phyloP scores from a whole-genome alignment of 805 yeast genomes.

The Saccharomyces kudriavzevii region DNA sequence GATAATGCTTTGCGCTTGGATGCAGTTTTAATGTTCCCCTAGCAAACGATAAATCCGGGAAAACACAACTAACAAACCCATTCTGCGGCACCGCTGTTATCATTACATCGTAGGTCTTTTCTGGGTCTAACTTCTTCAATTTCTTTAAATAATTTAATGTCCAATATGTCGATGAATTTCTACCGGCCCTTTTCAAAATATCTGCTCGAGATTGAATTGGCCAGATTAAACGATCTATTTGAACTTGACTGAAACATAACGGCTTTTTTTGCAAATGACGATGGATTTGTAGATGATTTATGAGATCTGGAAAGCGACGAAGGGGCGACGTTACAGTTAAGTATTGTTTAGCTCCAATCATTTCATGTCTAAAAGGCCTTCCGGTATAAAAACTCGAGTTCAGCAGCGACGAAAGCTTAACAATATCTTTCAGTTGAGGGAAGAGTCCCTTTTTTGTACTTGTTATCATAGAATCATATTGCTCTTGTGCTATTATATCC shows the following conservation, averaged over 20 bases:
- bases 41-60: constrained; percentile 26
- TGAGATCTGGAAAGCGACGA: constrained; percentile 70
- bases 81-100: constrained; percentile 37
- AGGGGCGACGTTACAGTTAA: constrained; percentile 83
- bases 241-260: constrained; percentile 27
- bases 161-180: constrained; percentile 32
- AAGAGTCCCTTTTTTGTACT: constrained; percentile 13
- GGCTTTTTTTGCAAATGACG: constrained; percentile 29
- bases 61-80: constrained; percentile 29
- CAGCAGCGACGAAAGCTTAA: constrained; percentile 38
- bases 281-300: constrained; percentile 73
- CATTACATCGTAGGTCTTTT: constrained; percentile 27
- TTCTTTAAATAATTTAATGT: constrained; percentile 25
- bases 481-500: constrained; percentile 20
- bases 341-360: constrained; percentile 56
- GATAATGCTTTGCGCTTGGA: constrained; percentile 18
- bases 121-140: constrained; percentile 5
- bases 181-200: constrained; percentile 28
- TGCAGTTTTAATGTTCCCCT: constrained; percentile 27
- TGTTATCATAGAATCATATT: constrained; percentile 19
- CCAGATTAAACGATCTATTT: constrained; percentile 33
- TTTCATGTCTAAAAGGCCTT: constrained; percentile 43
- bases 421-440: constrained; percentile 35
- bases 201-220: constrained; percentile 41
- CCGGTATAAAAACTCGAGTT: constrained; percentile 46